Base-by-base conservation (phyloP, 345 rosid species). In the Hibiscus tridactylites region DNA sequence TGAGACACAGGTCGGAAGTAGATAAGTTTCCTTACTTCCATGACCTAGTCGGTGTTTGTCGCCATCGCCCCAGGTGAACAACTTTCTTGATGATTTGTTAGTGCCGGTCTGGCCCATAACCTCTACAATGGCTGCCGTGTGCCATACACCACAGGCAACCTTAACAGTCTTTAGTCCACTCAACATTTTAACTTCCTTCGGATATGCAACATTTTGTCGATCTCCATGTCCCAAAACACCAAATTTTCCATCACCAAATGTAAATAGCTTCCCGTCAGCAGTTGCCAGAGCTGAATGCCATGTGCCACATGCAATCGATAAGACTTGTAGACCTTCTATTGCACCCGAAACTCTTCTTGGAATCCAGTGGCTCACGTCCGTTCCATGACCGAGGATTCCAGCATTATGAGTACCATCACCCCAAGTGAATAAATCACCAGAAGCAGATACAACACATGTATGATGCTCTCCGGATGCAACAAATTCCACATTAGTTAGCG, bases 51-150 rank as follows among this genome's bases (percentile, higher is more conserved):
- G 89, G 65, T 90, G 59, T 79, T 90, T 88, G 64, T 90, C 96
- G 46, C 99, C 99, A 75, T 92, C 97, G 24, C 97, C 99, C 99
- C 99, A 95, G 24, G 97, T 89, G 78, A 95, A 95, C 81, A 95
- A 79, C 78, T 95, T 95, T 73, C 85, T 85, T 0, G 97, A 85
- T 31, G 87, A 78, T 57, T 75, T 53, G 72, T 62, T 85, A 29
- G 84, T 33, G 57, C 98, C 91, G 0, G 87, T 39, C 42, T 90
- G 99, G 61, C 77, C 76, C 78, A 79, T 82, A 35, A 90, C 90
- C 78, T 95, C 97, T 10, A 95, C 97, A 47, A 95, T 92, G 31
- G 99, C 97, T 49, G 92, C 97, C 1, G 97, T 92, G 72, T 95
- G 99, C 97, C 99, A 95, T 64, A 92, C 86, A 4, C 97, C 96